phyloP scores from a whole-genome alignment of 805 yeast genomes.

The Candida montana region DNA sequence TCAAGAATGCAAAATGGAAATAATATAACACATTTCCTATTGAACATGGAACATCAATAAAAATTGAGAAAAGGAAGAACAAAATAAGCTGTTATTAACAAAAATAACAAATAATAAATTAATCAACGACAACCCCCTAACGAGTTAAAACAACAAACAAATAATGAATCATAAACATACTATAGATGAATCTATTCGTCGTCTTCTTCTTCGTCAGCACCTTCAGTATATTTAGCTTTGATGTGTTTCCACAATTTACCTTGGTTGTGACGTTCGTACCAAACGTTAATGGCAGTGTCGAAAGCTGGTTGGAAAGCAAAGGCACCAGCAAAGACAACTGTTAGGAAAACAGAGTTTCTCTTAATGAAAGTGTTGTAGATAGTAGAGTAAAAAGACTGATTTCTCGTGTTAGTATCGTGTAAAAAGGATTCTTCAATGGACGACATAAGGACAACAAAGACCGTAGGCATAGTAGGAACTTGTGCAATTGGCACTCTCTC shows the following conservation, averaged over 20 bases:
- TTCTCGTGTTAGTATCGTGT: too few relatives aligned
- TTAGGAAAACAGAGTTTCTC: constrained; percentile 88
- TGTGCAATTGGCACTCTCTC: too few relatives aligned
- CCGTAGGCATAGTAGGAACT: too few relatives aligned
- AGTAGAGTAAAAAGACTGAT: constrained; percentile 37
- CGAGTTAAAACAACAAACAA: background rate
- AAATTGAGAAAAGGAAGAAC: too few relatives aligned
- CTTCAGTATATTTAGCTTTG: constrained; percentile 50
- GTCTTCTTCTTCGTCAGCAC: constrained; percentile 57
- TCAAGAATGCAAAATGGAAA: too few relatives aligned
- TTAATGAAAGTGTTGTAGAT: constrained; percentile 68
- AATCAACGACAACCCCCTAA: background rate
- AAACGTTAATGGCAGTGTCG: constrained; percentile 58
- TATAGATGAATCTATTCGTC: constrained; percentile 25
- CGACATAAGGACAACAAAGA: too few relatives aligned
- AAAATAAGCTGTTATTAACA: background rate
- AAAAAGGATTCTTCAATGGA: too few relatives aligned
- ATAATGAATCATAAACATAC: constrained; percentile 2
- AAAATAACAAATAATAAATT: background rate
- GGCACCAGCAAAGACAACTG: constrained; percentile 76
- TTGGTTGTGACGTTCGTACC: constrained; percentile 74
- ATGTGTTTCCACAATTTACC: constrained; percentile 86
- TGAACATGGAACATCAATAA: too few relatives aligned
- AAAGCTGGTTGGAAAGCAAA: constrained; percentile 79
- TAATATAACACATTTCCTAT: too few relatives aligned